Evolutionary conservation across 225 moss, liverwort and hornwort species (phyloP).

Genomic region (Rhytidiadelphus loreus): DNA sequence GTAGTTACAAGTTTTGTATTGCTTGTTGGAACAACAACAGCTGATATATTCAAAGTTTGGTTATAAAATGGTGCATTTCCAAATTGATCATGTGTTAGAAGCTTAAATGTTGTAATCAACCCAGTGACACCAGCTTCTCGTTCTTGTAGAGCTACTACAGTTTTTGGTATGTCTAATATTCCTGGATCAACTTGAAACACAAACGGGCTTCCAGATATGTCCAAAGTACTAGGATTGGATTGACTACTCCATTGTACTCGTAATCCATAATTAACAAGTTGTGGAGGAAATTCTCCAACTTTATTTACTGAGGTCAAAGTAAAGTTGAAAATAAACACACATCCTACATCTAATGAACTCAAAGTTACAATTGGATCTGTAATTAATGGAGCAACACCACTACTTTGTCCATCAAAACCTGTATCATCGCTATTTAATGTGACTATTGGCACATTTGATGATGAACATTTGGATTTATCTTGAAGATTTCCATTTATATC

Average conservation of each 20-base stretch:
- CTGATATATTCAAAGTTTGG: conserved; percentile 43
- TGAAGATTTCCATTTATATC: conserved; percentile 38
- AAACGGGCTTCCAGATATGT: conserved; percentile 15
- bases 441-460: not conserved
- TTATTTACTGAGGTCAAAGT: conserved; percentile 3
- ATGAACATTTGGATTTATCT: conserved; percentile 5
- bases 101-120: conserved; percentile 26
- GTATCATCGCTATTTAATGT: not conserved
- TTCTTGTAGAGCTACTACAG: not conserved
- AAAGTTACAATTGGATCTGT: not conserved
- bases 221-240: not conserved
- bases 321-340: conserved; percentile 18
- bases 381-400: conserved; percentile 17
- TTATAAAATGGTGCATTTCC: conserved; percentile 45
- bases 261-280: not conserved
- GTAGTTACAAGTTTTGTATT: not conserved
- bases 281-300: not conserved
- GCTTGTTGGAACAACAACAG: not conserved
- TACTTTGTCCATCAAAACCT: conserved; percentile 6
- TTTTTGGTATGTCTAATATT: conserved; percentile 2
- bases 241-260: not conserved
- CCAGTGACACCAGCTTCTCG: conserved; percentile 10
- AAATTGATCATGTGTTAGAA: conserved; percentile 21
- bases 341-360: not conserved
- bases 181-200: not conserved